These are phyloP conservation scores for Sparassis latifolia DNA, from an alignment of 1,284 basidiomycete species.

Conservation along the genomic window DNA sequence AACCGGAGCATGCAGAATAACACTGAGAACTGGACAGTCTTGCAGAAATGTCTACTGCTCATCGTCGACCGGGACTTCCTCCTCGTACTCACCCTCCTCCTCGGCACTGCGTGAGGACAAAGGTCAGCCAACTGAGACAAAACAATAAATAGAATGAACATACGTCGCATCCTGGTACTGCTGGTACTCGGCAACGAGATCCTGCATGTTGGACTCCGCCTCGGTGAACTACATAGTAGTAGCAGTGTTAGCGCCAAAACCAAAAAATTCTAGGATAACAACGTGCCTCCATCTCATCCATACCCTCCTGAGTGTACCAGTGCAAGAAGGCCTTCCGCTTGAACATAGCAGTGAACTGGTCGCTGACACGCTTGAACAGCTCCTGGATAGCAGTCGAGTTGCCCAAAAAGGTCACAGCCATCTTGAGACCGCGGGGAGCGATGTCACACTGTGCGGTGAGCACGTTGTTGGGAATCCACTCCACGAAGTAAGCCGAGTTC, in stretches of 20 bases:
- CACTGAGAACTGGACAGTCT: conserved; percentile 5
- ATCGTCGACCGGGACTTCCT: conserved; percentile 56
- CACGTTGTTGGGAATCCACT: conserved; percentile 99
- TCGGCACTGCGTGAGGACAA: conserved; percentile 43
- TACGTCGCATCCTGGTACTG: conserved; percentile 96
- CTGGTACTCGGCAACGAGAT: conserved; percentile 90
- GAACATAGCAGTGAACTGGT: conserved; percentile 99
- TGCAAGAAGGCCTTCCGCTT: conserved; percentile 98
- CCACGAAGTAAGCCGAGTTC: conserved; percentile 96
- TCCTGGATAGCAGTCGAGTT: conserved; percentile 98
- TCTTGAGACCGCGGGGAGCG: conserved; percentile 87
- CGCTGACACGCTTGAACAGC: conserved; percentile 94
- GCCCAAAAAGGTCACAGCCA: conserved; percentile 95
- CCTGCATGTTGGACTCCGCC: conserved; percentile 96
- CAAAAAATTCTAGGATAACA: too few species aligned
- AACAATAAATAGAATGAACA: conserved; percentile 24
- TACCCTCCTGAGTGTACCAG: conserved; percentile 98
- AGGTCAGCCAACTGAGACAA: too few species aligned
- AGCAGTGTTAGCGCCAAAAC: too few species aligned
- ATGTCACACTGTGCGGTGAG: conserved; percentile 96
- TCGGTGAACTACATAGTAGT: conserved; percentile 66
- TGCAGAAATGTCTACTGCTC: conserved; percentile 33
- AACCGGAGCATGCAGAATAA: conserved; percentile 13
- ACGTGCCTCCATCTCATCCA: conserved; percentile 95
- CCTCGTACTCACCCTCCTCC: conserved; percentile 80